Conservation (phyloP, 2,329 filamentous ascomycete species). For the Colletotrichum graminicola region DNA sequence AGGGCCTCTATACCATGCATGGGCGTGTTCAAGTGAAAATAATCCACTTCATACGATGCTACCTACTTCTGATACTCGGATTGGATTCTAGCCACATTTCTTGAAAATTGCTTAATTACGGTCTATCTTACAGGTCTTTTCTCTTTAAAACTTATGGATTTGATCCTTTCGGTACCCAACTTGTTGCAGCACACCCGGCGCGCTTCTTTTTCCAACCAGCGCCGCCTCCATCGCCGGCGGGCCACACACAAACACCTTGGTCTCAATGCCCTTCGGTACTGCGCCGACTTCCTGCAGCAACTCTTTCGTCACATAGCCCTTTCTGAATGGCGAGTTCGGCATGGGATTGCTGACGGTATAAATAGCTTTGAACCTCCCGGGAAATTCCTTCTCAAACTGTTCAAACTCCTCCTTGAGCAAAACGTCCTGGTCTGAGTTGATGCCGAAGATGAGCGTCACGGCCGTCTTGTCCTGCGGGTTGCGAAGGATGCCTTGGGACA, state of each 20-base stretch:
- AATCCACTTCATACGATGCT: not conserved
- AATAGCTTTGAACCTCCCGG: conserved; percentile 67
- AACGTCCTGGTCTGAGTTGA: conserved; percentile 73
- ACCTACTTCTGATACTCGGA: no score
- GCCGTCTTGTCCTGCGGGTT: conserved; percentile 72
- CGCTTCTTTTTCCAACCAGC: conserved; percentile 60
- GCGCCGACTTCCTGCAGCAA: conserved; percentile 64
- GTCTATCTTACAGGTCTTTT: not conserved
- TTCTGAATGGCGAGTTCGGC: conserved; percentile 57
- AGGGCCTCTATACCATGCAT: not conserved
- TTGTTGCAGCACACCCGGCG: conserved; percentile 65
- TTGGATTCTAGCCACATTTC: not conserved
- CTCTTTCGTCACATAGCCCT: conserved; percentile 69
- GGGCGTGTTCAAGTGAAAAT: not conserved
- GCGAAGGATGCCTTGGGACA: conserved; percentile 70
- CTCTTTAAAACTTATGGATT: conserved; percentile 67
- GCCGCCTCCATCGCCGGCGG: conserved; percentile 75
- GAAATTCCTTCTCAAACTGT: conserved; percentile 62
- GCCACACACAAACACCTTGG: conserved; percentile 77
- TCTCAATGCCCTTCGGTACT: conserved; percentile 49
- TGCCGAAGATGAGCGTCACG: conserved; percentile 75
- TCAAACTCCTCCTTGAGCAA: conserved; percentile 68
- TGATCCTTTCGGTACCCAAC: conserved; percentile 70
- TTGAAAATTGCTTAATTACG: no score
- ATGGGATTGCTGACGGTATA: conserved; percentile 68